Evolutionary conservation across 192 early-diverging fungal species (phyloP), one percentile per base, ranked within the genome.

Genomic region (Entomortierella chlamydospora): DNA sequence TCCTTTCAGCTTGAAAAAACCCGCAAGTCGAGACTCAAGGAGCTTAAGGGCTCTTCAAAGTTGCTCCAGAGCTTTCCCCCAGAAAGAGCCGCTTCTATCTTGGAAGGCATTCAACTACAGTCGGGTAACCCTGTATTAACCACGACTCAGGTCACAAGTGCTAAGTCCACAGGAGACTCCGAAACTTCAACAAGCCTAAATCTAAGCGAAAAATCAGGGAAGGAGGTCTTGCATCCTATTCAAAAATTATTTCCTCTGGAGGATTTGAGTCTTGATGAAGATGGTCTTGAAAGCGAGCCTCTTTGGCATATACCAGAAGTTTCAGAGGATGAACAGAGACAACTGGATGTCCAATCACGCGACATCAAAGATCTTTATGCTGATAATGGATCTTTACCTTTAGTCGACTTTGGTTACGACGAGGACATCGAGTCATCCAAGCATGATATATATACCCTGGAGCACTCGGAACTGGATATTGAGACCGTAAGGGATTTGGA

Each of bases 1-100:
- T 80, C 82, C 2, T 70, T 85, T n/a, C 49, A 55, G 13, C 70
- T 85, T 23, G 86, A 87, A 33, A 68, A 66, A 30, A 51, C 52
- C 0, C 82, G 87, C 25, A 71, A 64, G 33, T 8, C 37, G n/a
- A 57, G 88, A 25, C 39, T 89, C 1, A 72, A 52, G n/a, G 22
- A 42, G 1, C 56, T 82, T 23, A 61, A 50, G 26, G 57, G 61
- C 0, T 64, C 76, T 6, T 22, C 76, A 25, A 37, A 56, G 26
- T 51, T 79, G 13, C 50, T 79, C 8, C 10, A 65, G 20, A 29
- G 25, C 0, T 25, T 54, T 18, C 23, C 55, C 4, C 22, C 33
- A 0, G 64, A 74, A 10, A 33, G 52, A 42, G 30, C 56, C 8
- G 31, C 58, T 2, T 61, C 63, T 12, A 66, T 73, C 33, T 18